phyloP scores from a whole-genome alignment of 768 basidiomycete species.

The Tricholoma matsutake region DNA sequence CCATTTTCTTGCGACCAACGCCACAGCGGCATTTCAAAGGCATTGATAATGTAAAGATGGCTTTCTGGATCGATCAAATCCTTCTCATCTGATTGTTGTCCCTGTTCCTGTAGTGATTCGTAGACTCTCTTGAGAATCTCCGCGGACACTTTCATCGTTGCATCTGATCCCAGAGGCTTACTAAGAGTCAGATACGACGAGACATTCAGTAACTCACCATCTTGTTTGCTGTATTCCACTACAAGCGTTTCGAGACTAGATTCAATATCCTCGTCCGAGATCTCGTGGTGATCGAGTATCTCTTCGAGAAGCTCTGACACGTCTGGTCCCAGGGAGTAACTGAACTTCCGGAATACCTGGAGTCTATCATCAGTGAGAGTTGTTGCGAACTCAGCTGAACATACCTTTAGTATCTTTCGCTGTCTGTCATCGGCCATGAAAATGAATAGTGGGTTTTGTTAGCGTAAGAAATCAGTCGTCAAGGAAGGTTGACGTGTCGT shows the following conservation, averaged over 20 bases:
- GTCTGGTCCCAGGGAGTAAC: constrained; percentile 82
- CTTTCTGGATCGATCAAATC: constrained; percentile 75
- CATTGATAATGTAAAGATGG: constrained; percentile 80
- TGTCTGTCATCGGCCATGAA: constrained; percentile 46
- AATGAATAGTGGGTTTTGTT: background rate
- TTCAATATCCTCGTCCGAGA: constrained; percentile 67
- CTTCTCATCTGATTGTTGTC: constrained; percentile 48
- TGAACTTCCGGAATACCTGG: constrained; percentile 85
- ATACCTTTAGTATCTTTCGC: constrained; percentile 46
- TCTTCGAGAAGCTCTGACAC: constrained; percentile 68
- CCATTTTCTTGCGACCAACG: constrained; percentile 84
- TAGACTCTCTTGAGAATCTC: constrained; percentile 70
- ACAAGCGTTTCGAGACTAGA: constrained; percentile 76
- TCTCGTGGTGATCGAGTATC: constrained; percentile 68
- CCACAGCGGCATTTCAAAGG: constrained; percentile 96
- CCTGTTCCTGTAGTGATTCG: constrained; percentile 67
- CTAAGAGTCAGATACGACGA: background rate
- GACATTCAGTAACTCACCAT: constrained; percentile 46
- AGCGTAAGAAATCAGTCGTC: background rate
- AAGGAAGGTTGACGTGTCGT: background rate
- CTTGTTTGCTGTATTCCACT: constrained; percentile 86
- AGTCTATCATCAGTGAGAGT: background rate
- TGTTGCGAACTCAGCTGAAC: background rate
- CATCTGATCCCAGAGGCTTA: constrained; percentile 44
- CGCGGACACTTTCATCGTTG: constrained; percentile 77